Conservation (phyloP, 805 yeast genomes). For the Jamesozyma spencerorum region DNA sequence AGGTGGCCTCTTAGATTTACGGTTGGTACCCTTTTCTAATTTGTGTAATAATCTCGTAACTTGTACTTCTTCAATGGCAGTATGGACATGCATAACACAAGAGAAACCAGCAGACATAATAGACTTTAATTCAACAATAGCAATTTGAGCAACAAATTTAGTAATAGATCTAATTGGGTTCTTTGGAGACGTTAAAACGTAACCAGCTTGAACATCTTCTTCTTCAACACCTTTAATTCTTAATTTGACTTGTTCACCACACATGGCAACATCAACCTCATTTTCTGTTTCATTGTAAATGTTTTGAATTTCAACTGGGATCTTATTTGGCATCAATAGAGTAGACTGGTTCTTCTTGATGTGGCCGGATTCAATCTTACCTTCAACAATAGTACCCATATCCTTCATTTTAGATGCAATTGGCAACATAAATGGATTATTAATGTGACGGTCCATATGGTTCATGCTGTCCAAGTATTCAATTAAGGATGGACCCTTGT, state of each 20-base stretch:
- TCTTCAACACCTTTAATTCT: slow-evolving; percentile 94
- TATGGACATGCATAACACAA: slow-evolving; percentile 97
- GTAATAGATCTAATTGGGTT: slow-evolving; percentile 89
- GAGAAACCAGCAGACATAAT: slow-evolving; percentile 92
- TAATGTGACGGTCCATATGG: slow-evolving; percentile 73
- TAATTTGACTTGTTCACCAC: slow-evolving; percentile 96
- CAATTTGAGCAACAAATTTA: slow-evolving; percentile 89
- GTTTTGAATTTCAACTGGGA: slow-evolving; percentile 71
- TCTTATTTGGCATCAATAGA: slow-evolving; percentile 87
- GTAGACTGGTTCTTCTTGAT: slow-evolving; percentile 69
- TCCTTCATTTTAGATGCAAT: slow-evolving; percentile 91
- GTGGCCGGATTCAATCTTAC: slow-evolving; percentile 95
- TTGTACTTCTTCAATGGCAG: slow-evolving; percentile 93
- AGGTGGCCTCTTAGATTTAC: slow-evolving; percentile 93
- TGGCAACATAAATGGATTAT: slow-evolving; percentile 97
- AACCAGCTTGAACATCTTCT: slow-evolving; percentile 89
- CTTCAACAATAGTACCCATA: slow-evolving; percentile 95
- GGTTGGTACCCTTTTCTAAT: slow-evolving; percentile 92
- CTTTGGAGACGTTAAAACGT: slow-evolving; percentile 75
- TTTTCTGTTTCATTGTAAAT: slow-evolving; percentile 92
- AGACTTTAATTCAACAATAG: slow-evolving; percentile 91
- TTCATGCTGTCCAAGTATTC: slow-evolving; percentile 82
- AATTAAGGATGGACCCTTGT: slow-evolving; percentile 81
- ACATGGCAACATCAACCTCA: slow-evolving; percentile 79
- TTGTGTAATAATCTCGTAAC: slow-evolving; percentile 79